These are phyloP conservation scores for Sclerotinia glacialis DNA, from an alignment of 2,329 filamentous ascomycete genomes.

Conservation along the genomic window DNA sequence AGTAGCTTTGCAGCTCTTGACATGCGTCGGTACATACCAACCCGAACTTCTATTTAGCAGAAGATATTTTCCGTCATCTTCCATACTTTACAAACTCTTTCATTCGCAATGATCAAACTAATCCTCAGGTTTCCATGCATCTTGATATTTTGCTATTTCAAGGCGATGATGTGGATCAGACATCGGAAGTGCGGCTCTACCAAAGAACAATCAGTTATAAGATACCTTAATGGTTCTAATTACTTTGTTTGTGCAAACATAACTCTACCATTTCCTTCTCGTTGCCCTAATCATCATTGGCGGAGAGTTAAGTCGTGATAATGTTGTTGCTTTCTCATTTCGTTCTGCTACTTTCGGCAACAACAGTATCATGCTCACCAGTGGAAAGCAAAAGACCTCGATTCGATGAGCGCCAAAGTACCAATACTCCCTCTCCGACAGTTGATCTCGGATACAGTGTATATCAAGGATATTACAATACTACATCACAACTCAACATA, in stretches of 20 bases:
- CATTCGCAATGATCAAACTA: neutral
- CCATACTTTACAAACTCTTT: neutral
- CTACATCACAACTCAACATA: slow-evolving; percentile 43
- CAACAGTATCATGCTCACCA: neutral
- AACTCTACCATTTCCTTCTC: neutral
- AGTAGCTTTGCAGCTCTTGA: neutral
- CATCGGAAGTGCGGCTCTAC: neutral
- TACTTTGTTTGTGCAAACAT: neutral
- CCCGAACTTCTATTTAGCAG: slow-evolving; percentile 1
- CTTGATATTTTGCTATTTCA: neutral
- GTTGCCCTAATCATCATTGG: neutral
- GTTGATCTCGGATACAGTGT: slow-evolving; percentile 48
- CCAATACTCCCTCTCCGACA: neutral
- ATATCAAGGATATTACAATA: slow-evolving; percentile 46
- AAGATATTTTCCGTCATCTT: neutral
- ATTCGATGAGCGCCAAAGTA: neutral
- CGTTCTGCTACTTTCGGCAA: neutral
- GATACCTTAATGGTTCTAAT: neutral
- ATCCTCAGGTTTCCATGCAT: neutral
- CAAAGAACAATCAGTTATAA: neutral
- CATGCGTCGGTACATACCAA: neutral
- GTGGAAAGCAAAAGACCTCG: neutral
- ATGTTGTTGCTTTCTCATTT: slow-evolving; percentile 9
- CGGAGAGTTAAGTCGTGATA: neutral
- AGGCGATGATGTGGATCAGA: neutral